Conservation (phyloP, 1,284 basidiomycete species). For the Afroboletus lepidellus region DNA sequence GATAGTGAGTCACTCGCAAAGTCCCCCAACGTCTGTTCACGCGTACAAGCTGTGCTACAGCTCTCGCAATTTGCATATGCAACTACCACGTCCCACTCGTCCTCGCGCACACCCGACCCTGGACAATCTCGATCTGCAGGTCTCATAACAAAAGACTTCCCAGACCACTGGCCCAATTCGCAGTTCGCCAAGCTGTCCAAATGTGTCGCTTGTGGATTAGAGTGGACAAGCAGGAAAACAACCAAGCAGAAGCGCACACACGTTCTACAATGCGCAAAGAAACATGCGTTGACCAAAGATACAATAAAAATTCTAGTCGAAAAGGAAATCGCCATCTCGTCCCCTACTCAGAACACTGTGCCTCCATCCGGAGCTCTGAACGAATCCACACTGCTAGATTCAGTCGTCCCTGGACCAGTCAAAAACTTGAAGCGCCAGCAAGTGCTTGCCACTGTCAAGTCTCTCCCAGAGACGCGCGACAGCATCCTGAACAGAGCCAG, state of each 20-base stretch:
- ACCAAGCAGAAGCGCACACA: conserved; percentile 60
- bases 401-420: conserved; percentile 47
- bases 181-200: conserved; percentile 49
- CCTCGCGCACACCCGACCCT: neutral
- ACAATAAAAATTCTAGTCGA: conserved; percentile 55
- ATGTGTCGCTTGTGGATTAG: conserved; percentile 63
- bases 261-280: conserved; percentile 65
- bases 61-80: conserved; percentile 38
- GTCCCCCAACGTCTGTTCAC: neutral
- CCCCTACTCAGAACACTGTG: neutral
- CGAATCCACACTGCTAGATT: conserved; percentile 52
- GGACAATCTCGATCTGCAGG: conserved; percentile 2
- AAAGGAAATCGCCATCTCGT: conserved; percentile 40
- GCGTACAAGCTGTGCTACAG: neutral
- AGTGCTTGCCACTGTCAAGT: conserved; percentile 46
- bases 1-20: neutral
- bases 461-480: conserved; percentile 46
- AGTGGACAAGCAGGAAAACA: conserved; percentile 70
- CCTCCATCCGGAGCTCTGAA: neutral
- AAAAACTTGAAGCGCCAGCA: conserved; percentile 45
- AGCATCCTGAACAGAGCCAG: conserved; percentile 56
- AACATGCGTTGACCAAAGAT: conserved; percentile 49
- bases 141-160: neutral
- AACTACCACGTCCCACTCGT: neutral
- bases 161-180: conserved; percentile 41